Evolutionary conservation across 2,329 filamentous ascomycete genomes (phyloP), one percentile per base, ranked within the genome.

Genomic region (Leptographium galeiforme): DNA sequence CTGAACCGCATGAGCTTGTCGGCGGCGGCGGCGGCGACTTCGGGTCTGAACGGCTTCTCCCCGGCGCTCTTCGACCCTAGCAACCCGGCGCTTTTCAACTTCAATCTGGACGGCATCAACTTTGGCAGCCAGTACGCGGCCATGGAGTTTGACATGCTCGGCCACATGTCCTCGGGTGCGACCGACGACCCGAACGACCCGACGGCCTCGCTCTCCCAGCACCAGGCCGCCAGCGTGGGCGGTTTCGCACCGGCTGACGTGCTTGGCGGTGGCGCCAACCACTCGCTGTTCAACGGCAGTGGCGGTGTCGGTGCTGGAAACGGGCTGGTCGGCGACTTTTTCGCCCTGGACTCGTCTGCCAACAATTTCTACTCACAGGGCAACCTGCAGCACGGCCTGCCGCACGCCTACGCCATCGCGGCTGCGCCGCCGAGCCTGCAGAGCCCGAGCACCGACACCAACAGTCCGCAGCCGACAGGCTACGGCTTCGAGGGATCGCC

Each of bases 61-160:
- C 71, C 69, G 2, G 67, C 78, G 53, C 75, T 94, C 34, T 95
- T 96, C 63, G 90, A 96, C 61, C 88, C 89, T 0, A 93, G 87
- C 64, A 93, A 97, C 64, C 89, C 90, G 4, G 87, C 89, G 0
- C 71, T 95, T 53, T 96, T 94, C 77, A 96, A 96, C 66, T 95
- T 97, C 67, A 90, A 97, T 66, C 80, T 96, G 12, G 89, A 94
- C 53, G 89, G 89, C 55, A 78, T 96, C 65, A 93, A 93, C 66
- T 98, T 97, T 67, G 90, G 89, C 53, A 97, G 93, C 64, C 89
- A 95, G 59, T 98, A 97, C 64, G 91, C 90, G 56, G 91, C 90
- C 18, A 77, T 95, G 67, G 93, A 97, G 67, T 96, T 97, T 66
- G 87, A 89, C 52, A 96, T 97, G 79, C 79, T 98, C 0, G 89